Evolutionary conservation across 768 basidiomycete species (phyloP), one percentile per base, ranked within the genome.

Genomic region (Stropharia rugosoannulata): DNA sequence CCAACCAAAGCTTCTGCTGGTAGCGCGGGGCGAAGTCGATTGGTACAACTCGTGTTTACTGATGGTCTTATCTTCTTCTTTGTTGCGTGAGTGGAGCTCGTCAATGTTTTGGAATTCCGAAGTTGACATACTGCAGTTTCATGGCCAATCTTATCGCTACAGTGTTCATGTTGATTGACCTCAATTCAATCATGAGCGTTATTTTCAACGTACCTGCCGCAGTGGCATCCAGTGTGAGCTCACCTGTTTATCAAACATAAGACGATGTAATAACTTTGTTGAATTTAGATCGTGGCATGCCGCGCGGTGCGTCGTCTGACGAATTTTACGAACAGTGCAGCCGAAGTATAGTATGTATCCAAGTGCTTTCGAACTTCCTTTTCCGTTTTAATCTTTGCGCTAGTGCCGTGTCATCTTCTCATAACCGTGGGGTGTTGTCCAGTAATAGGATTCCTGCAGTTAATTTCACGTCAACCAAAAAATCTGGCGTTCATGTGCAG

Each of bases 41-140:
- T 90, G 12, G 75, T 82, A 19, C 76, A 77, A 29, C 74, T 90
- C 73, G 83, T 91, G 29, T 90, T 89, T 66, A 70, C 78, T 12
- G 87, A 90, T 54, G 88, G 89, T 16, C 69, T 92, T 10, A 82
- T 88, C 51, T 91, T 80, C 70, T 91, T 91, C 72, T 69, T 91
- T 58, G 79, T 91, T 48, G 89, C 89, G 82, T 89, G 61, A 52
- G 83, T 74, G 15, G 4, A 52, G 43, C 27, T 37, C 5, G 10
- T 8, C 57, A 36, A 19, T 52, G 9, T 18, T 38, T 43, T 22
- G 44, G 41, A 22, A 40, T 36, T 35, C n/a, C 43, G 55, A 56
- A 32, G 18, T 32, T 54, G 36, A 57, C 45, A 6, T 40, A 32
- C 12, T 25, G 8, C 27, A 81, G 80, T 5, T 82, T 82, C 65